A percentile compares a stretch with the other conserved stretches of the same genome.
Conservation (phyloP, 139 green algal genomes). For the Closterium sp. region DNA sequence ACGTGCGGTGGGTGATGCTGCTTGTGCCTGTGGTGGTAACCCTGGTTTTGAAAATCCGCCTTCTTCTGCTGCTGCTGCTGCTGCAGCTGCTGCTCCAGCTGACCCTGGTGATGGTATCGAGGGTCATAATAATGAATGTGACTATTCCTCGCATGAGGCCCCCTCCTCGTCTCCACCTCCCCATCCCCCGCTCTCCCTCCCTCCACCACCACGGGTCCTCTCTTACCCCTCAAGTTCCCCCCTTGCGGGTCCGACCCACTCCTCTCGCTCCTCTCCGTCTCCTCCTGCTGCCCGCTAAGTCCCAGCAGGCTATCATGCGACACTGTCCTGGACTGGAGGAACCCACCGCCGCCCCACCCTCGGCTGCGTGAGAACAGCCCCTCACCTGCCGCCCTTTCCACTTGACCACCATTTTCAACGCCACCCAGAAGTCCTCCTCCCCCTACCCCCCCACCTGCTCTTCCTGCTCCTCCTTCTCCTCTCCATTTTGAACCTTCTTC, state of each 20-base stretch:
- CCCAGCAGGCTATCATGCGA: background rate
- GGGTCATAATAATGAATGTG: background rate
- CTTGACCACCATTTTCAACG: background rate
- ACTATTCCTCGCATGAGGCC: background rate
- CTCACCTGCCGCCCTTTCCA: background rate
- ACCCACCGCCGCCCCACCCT: too few relatives aligned
- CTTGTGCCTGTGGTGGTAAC: background rate
- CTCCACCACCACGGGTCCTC: background rate
- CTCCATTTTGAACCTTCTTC: background rate
- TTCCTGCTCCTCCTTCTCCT: background rate
- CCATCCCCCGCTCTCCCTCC: background rate
- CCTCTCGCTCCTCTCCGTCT: background rate
- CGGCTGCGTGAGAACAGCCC: too few relatives aligned
- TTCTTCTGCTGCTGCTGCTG: background rate
- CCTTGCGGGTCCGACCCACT: background rate
- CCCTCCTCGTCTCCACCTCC: background rate
- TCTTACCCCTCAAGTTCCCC: background rate
- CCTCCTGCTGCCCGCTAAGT: background rate
- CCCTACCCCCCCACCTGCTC: background rate
- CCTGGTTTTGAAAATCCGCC: too few relatives aligned
- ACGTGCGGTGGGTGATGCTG: background rate
- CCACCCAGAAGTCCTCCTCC: background rate
- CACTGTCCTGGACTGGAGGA: background rate
- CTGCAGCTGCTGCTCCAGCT: background rate
- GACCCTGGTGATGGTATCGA: background rate